Conservation (phyloP, 2,329 filamentous ascomycete genomes). For the Ceratocystis smalleyi region DNA sequence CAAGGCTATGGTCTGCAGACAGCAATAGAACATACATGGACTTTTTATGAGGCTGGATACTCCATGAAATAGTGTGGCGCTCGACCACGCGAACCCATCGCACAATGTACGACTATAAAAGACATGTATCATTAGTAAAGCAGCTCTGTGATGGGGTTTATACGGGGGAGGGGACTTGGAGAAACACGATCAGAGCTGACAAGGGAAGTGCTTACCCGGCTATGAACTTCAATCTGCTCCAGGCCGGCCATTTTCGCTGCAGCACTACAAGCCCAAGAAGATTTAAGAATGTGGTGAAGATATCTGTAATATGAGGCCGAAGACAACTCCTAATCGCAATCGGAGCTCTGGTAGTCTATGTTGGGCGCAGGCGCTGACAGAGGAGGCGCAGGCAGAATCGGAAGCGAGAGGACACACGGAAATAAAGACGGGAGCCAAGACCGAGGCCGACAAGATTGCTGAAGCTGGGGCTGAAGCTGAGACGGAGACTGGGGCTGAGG, state of each 20-base stretch:
- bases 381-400: background rate
- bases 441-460: background rate
- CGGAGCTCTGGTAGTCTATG: background rate
- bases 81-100: slow-evolving; percentile 90
- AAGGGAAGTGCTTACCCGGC: slow-evolving; percentile 50
- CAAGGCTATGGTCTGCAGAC: slow-evolving; percentile 14
- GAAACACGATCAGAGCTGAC: no score
- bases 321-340: slow-evolving; percentile 6
- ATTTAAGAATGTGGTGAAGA: slow-evolving; percentile 7
- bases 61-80: slow-evolving; percentile 91
- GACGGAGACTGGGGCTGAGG: background rate
- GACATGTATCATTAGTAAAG: slow-evolving; percentile 1
- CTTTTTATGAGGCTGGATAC: slow-evolving; percentile 92
- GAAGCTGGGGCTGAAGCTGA: background rate
- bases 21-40: slow-evolving; percentile 49
- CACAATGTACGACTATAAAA: slow-evolving; percentile 76
- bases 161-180: background rate
- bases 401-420: background rate
- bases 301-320: slow-evolving; percentile 7
- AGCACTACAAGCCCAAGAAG: slow-evolving; percentile 5
- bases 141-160: slow-evolving; percentile 9
- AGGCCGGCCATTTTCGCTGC: slow-evolving; percentile 62
- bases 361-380: background rate
- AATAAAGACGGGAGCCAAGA: background rate
- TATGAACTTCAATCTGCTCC: slow-evolving; percentile 93